Conservation (phyloP, 768 basidiomycete species). For the Tephrocybe sp. region DNA sequence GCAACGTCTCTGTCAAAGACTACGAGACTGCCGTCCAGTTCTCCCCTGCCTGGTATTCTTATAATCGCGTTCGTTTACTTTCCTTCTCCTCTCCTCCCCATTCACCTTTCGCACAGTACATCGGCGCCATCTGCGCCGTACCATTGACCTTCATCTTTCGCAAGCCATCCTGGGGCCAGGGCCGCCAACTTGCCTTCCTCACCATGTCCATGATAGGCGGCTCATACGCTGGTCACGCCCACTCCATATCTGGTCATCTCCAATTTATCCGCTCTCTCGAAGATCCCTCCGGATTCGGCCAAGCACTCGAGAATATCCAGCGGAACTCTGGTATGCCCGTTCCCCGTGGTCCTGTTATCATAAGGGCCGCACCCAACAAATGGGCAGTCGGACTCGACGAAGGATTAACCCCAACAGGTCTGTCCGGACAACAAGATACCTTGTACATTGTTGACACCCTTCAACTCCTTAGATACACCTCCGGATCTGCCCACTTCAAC, state of each 20-base stretch:
- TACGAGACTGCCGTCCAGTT: conserved; percentile 56
- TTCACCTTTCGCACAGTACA: conserved; percentile 11
- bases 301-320: conserved; percentile 44
- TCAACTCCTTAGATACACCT: conserved; percentile 6
- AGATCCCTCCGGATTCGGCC: conserved; percentile 38
- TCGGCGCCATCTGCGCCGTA: conserved; percentile 10
- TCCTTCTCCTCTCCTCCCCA: background rate
- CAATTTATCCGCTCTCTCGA: conserved; percentile 38
- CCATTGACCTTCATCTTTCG: conserved; percentile 22
- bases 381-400: conserved; percentile 15
- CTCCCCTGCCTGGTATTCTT: conserved; percentile 45
- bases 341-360: conserved; percentile 27
- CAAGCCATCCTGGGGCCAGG: conserved; percentile 21
- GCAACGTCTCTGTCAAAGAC: conserved; percentile 51
- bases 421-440: background rate
- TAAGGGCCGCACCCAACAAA: conserved; percentile 20
- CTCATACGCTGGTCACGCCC: conserved; percentile 28
- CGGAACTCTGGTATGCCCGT: conserved; percentile 37
- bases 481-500: too few species aligned
- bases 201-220: conserved; percentile 27
- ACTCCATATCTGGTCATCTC: conserved; percentile 29
- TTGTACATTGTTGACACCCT: background rate
- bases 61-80: conserved; percentile 35
- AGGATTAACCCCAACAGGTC: conserved; percentile 6
- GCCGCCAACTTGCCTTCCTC: conserved; percentile 19